A percentile compares a stretch with the other conserved stretches of the same genome.
Evolutionary conservation across 768 basidiomycete species (phyloP).

Genomic region (Leccinum subtestaceum): DNA sequence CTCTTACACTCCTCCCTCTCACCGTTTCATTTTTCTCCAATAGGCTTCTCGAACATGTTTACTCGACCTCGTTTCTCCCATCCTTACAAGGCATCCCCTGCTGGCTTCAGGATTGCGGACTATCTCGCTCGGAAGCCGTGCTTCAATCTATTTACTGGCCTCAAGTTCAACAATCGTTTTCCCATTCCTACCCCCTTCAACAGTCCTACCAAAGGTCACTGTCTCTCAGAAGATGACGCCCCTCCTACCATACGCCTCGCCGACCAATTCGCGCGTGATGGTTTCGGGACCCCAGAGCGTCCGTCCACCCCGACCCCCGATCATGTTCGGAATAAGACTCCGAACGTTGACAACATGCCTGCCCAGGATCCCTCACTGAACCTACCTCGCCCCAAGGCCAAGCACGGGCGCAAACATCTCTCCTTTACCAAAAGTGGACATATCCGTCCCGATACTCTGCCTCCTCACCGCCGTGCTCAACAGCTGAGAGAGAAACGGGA

Average conservation of each 20-base stretch:
- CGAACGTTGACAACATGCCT: background rate
- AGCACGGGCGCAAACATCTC: conserved; percentile 17
- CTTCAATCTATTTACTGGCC: conserved; percentile 21
- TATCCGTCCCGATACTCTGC: background rate
- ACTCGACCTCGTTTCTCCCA: conserved; percentile 9
- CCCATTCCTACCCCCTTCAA: conserved; percentile 17
- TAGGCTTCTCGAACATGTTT: conserved; percentile 18
- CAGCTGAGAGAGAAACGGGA: conserved; percentile 13
- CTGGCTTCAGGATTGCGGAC: conserved; percentile 27
- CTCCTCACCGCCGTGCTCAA: conserved; percentile 4
- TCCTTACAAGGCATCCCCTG: conserved; percentile 22
- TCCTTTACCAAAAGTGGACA: background rate
- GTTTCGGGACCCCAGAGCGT: background rate
- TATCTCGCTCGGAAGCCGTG: conserved; percentile 15
- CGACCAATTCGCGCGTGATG: background rate
- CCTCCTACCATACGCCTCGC: conserved; percentile 9
- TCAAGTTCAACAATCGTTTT: conserved; percentile 10
- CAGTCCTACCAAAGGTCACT: conserved; percentile 11
- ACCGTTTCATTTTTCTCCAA: background rate
- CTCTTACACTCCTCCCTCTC: background rate
- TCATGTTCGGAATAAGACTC: background rate
- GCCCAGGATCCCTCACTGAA: background rate
- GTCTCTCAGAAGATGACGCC: conserved; percentile 4
- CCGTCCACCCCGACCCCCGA: background rate
- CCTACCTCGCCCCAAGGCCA: conserved; percentile 10